Evolutionary conservation across 306 rosid genomes (phyloP), one percentile per base, ranked within the genome.

Genomic region (Clitoria ternatea): DNA sequence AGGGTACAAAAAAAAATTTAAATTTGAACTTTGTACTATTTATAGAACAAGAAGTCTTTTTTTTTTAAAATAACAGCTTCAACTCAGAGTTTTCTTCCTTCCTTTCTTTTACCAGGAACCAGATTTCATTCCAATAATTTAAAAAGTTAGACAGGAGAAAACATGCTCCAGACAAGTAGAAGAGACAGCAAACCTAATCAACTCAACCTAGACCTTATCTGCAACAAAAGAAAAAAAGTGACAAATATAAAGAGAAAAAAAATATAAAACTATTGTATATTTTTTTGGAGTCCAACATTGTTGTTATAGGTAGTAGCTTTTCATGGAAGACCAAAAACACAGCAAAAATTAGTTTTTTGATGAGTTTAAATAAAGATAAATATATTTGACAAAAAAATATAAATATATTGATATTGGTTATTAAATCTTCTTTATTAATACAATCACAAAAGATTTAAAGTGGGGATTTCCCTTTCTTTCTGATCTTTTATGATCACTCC

Each of bases 11-110:
- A 32, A 12, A 66, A n/a, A 22, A 26, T 24, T 37, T 66, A 72
- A 14, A 43, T 72, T 70, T 63, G 48, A 53, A 45, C 74, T n/a
- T 53, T 48, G 9, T 69, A 27, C 15, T 17, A 6, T 44, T 18
- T 77, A 67, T 75, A 39, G 67, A 37, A 37, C 49, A 22, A 61
- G 27, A 26, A 61, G 44, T 52, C 37, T 40, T 40, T 40, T 47
- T 40, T 47, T 45, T 53, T 29, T n/a, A 19, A 71, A 77, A 33
- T 33, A 78, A 54, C 17, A 26, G 2, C 19, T 59, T n/a, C 55
- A 44, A 72, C 60, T 63, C 39, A 15, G 32, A 30, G 15, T 4
- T 61, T 22, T 11, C 3, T 13, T 37, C 4, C 7, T 5, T 39
- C 39, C 1, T 22, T 48, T 35, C 22, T 48, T 18, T 48, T 22